Evolutionary conservation across 176 grass and related monocot genomes (phyloP).

Genomic region (Ampelocalamus luodianensis): DNA sequence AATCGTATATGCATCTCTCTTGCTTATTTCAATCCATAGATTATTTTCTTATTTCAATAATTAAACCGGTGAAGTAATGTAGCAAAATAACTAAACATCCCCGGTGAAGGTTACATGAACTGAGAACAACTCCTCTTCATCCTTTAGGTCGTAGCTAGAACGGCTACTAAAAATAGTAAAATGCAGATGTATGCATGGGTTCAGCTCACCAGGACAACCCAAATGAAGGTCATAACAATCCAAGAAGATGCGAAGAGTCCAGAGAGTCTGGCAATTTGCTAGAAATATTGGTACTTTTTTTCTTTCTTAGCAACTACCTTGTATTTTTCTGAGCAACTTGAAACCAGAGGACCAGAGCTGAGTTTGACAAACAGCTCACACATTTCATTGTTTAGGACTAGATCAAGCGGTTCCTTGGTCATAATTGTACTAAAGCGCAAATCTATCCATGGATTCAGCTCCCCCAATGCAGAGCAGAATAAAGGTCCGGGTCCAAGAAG

Average conservation of each 20-base stretch:
- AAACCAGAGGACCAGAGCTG: not conserved
- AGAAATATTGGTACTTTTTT: not conserved
- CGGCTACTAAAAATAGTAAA: not conserved
- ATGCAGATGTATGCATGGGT: not conserved
- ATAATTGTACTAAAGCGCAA: not conserved
- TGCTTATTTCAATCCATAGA: too few species aligned
- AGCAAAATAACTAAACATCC: too few species aligned
- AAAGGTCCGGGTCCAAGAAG: conserved; percentile 21
- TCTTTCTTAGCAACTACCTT: not conserved
- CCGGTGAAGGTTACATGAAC: too few species aligned
- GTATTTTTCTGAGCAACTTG: not conserved
- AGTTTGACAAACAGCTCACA: conserved; percentile 29
- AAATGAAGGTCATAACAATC: not conserved
- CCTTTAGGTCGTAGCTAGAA: not conserved
- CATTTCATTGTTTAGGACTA: conserved; percentile 5
- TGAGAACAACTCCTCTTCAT: too few species aligned
- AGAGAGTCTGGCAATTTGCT: not conserved
- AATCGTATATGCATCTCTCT: too few species aligned
- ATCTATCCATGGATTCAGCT: conserved; percentile 31
- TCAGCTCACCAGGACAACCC: not conserved
- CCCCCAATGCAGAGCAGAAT: not conserved
- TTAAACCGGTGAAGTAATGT: too few species aligned
- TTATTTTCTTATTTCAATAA: too few species aligned
- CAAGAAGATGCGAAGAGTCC: not conserved
- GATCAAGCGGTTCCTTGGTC: conserved; percentile 11